Base-by-base conservation (phyloP, 225 moss, liverwort and hornwort genomes). In the Straminergon stramineum region DNA sequence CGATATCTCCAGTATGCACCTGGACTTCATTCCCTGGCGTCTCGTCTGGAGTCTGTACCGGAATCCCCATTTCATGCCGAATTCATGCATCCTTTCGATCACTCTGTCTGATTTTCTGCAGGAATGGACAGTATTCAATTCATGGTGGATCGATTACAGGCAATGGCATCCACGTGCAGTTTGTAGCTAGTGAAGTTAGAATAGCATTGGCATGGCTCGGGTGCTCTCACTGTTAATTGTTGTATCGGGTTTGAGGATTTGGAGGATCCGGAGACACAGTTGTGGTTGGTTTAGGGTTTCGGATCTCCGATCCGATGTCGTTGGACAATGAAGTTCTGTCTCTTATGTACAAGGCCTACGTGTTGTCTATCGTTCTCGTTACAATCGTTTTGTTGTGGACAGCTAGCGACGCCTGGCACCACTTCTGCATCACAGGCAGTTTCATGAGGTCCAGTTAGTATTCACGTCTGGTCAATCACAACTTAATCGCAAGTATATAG, bases 311-410 rank as follows among this genome's bases (percentile, higher is more conserved):
- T 35, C 79, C 91, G 51, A 92, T 92, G 92, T 81, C 85, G 87
- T 52, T 75, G 41, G 87, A 90, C 68, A 90, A 85, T 55, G 92
- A 90, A 30, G 81, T 87, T 43, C 62, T 81, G 75, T 87, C 81
- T 75, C 87, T 87, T 61, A 88, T 90, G 90, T 87, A 84, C 85
- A 92, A 85, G 53, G 92, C 90, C n/a, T 92, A 92, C 62, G 81
- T 87, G 52, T 27, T 92, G 24, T 87, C 90, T 11, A 18, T 90
- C 75, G 81, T 68, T 26, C 81, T 92, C 32, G 90, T 92, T 60
- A 60, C 75, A 81, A 21, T 81, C 84, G 90, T 92, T 60, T 67
- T 92, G 61, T 60, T 84, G 67, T 90, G 91, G 91, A 74, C 81
- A 81, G 81, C 81, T 28, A 74, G 75, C 43, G 91, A 92, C 51